Evolutionary conservation across 192 early-diverging fungal genomes (phyloP), one percentile per base, ranked within the genome.

Genomic region (Helicostylum pulchrum): DNA sequence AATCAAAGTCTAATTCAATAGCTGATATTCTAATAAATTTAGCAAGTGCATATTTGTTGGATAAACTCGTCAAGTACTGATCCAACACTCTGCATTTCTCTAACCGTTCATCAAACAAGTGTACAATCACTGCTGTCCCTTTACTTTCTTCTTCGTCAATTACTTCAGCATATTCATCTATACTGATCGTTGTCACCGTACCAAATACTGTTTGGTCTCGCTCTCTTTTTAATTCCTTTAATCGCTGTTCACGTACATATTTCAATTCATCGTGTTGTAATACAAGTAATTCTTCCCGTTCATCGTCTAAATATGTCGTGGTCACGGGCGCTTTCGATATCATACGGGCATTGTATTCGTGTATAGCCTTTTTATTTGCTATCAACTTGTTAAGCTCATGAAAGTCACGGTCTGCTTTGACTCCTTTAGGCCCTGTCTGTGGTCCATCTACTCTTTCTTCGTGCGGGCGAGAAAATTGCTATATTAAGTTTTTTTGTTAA

Each of bases 391-490:
- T 59, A 26, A 73, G 67, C 9, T 77, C 60, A 53, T 85, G 75
- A 58, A 78, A 75, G 17, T 62, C 77, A 34, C 81, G 78, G 62
- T 85, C 83, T 5, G 81, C 78, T 21, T 80, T 69, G 1, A 85
- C 81, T 46, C 81, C 83, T 61, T 85, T 85, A 46, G 83, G 83
- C 4, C 83, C 83, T 5, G 83, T 83, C 14, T 80, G 77, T 32
- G 74, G 66, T 5, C 74, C 71, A 1, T 62, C 58, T 0, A 61
- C 72, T 7, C 68, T 44, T 53, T 56, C 44, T 49, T 49, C 32
- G 14, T 23, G 55, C 26, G 15, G 7, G 42, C 0, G 3, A 39
- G 30, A 56, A 7, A 42, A 20, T 36, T 56, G 4, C 7, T 31
- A 30, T 31, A 32, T 17, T 48, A 46, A 31, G n/a, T 32, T 14